A percentile compares a stretch with the other conserved stretches of the same genome.
These are phyloP conservation scores for carrot (Daucus carota) DNA, from an alignment of 129 eudicot genomes.

Conservation along the genomic window DNA sequence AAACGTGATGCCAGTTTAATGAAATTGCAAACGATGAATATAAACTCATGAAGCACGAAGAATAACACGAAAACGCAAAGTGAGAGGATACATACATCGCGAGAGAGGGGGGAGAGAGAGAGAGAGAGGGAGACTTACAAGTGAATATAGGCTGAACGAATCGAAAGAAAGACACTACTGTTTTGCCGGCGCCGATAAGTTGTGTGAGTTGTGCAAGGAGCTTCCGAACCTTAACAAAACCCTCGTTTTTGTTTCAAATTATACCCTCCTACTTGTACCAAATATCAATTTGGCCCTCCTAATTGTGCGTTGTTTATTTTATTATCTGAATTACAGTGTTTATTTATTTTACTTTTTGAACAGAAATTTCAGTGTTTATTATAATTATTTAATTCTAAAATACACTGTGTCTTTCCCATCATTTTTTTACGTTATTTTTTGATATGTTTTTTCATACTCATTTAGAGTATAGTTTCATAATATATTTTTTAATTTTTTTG, in stretches of 20 bases:
- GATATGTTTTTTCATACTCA: too few species aligned
- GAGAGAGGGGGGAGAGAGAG: neutral
- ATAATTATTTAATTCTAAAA: too few species aligned
- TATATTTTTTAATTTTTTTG: too few species aligned
- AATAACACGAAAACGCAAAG: too few species aligned
- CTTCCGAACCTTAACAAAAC: neutral
- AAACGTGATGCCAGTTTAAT: neutral
- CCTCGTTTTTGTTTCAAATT: neutral
- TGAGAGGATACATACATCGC: too few species aligned
- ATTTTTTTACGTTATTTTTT: too few species aligned
- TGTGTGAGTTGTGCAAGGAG: neutral
- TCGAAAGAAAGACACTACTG: neutral
- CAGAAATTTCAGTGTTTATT: too few species aligned
- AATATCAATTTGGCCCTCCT: neutral
- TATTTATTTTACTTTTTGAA: too few species aligned
- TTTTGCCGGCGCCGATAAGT: neutral
- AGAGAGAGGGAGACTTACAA: neutral
- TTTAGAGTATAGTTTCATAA: too few species aligned
- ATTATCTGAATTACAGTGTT: too few species aligned
- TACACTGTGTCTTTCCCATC: too few species aligned
- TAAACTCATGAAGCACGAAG: neutral
- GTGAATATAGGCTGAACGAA: neutral
- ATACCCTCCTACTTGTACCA: neutral
- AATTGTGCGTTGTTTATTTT: too few species aligned
- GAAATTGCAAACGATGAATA: neutral